Conservation (phyloP, 345 rosid species). For the Odontarrhena argentea region DNA sequence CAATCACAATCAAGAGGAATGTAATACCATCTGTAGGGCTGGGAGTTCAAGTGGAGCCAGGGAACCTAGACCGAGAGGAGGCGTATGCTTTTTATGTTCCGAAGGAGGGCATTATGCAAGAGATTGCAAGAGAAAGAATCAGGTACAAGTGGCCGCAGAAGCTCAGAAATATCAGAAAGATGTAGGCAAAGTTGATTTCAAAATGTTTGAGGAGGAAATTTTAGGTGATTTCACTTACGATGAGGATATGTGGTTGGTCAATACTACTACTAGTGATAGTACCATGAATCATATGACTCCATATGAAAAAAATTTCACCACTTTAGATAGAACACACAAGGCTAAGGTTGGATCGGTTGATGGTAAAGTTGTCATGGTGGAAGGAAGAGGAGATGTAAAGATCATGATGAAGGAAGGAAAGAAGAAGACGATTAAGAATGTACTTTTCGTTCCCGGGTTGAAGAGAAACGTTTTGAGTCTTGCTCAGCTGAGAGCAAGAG, state of each 20-base stretch:
- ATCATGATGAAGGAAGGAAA: constrained; percentile 22
- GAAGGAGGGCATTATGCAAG: constrained; percentile 13
- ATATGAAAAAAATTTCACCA: constrained; percentile 1
- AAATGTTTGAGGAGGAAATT: too few relatives aligned
- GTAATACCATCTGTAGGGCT: too few relatives aligned
- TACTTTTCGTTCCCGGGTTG: constrained; percentile 17
- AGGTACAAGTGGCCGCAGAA: too few relatives aligned
- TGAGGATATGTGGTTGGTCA: neutral
- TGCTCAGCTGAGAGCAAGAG: neutral
- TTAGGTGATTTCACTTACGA: too few relatives aligned
- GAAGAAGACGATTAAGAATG: constrained; percentile 12
- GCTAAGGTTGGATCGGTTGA: neutral
- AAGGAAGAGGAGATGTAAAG: constrained; percentile 21
- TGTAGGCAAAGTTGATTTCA: too few relatives aligned
- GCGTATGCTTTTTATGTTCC: neutral
- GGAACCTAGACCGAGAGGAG: too few relatives aligned
- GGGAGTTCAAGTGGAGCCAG: too few relatives aligned
- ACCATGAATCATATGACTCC: constrained; percentile 21
- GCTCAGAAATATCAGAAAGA: too few relatives aligned
- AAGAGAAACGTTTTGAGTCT: constrained; percentile 14
- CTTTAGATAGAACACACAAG: constrained; percentile 7
- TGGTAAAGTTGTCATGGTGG: neutral
- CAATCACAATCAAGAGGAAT: too few relatives aligned
- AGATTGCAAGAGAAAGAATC: neutral
- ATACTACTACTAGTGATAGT: too few relatives aligned